These are phyloP conservation scores for Fusarium sp. DNA, from an alignment of 2,329 filamentous ascomycete genomes.

Conservation along the genomic window DNA sequence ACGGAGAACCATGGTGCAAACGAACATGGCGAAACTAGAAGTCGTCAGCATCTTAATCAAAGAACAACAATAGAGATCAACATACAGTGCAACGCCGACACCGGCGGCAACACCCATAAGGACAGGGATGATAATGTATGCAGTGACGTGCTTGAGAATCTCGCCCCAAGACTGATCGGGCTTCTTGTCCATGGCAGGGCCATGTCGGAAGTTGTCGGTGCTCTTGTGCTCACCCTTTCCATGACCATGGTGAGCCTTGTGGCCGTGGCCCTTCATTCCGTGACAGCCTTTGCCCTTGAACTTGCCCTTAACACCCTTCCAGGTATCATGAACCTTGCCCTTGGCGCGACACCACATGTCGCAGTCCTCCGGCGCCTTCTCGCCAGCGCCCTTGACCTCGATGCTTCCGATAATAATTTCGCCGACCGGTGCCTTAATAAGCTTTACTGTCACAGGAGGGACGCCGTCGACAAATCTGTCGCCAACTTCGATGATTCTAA, in stretches of 20 bases:
- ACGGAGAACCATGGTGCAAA: slow-evolving; percentile 74
- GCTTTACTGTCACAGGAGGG: slow-evolving; percentile 70
- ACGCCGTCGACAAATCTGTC: slow-evolving; percentile 68
- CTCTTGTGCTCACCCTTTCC: slow-evolving; percentile 42
- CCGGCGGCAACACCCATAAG: slow-evolving; percentile 79
- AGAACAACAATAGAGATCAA: slow-evolving; percentile 28
- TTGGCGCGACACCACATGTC: slow-evolving; percentile 69
- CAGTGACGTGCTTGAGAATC: slow-evolving; percentile 69
- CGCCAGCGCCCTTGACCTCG: slow-evolving; percentile 54
- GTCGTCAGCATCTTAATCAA: slow-evolving; percentile 48
- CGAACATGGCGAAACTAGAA: slow-evolving; percentile 72
- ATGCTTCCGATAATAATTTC: slow-evolving; percentile 70
- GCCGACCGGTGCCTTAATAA: slow-evolving; percentile 71
- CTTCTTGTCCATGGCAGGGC: slow-evolving; percentile 23
- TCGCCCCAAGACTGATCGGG: slow-evolving; percentile 60
- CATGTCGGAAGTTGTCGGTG: slow-evolving; percentile 41
- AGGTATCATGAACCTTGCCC: slow-evolving; percentile 50
- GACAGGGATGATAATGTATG: slow-evolving; percentile 77
- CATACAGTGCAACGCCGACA: slow-evolving; percentile 75
- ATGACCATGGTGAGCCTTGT: slow-evolving; percentile 31
- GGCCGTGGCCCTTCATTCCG: slow-evolving; percentile 41
- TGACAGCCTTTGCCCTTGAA: slow-evolving; percentile 50
- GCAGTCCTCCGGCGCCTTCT: slow-evolving; percentile 49
- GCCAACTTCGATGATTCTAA: slow-evolving; percentile 74
- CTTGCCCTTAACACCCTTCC: slow-evolving; percentile 48